A percentile compares a stretch with the other conserved stretches of the same genome.
Conservation (phyloP, 2,329 filamentous ascomycete genomes). For the Ampelomyces quisqualis region DNA sequence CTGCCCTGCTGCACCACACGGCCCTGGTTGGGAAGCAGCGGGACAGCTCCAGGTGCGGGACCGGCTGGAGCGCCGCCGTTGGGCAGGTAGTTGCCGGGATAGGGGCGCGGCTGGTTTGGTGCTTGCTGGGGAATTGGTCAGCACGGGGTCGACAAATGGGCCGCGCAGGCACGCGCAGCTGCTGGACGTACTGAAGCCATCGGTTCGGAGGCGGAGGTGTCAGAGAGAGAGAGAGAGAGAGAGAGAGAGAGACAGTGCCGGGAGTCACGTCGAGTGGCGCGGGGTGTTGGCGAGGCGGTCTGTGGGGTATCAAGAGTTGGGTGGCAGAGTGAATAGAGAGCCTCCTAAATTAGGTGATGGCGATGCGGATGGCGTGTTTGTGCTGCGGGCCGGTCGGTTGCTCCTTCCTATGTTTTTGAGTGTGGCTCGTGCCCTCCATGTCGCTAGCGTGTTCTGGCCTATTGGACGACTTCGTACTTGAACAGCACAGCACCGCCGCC, state of each 20-base stretch:
- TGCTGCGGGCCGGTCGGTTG: constrained; percentile 17
- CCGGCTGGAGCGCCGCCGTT: constrained; percentile 50
- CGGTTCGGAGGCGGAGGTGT: constrained; percentile 27
- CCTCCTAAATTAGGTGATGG: constrained; percentile 30
- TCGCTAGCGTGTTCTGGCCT: constrained; percentile 25
- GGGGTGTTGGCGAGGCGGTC: constrained; percentile 7
- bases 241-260: no score
- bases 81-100: constrained; percentile 50
- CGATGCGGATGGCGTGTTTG: constrained; percentile 24
- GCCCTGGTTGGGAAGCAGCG: constrained; percentile 56
- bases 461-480: no score
- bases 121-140: constrained; percentile 47
- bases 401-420: constrained; percentile 33
- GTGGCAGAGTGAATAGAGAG: constrained; percentile 16
- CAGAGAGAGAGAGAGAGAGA: constrained; percentile 25
- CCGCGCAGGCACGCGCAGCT: constrained; percentile 4
- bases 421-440: no score
- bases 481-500: no score
- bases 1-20: constrained; percentile 54
- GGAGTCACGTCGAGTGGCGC: constrained; percentile 13
- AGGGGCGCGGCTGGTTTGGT: constrained; percentile 53
- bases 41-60: constrained; percentile 47
- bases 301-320: constrained; percentile 11
- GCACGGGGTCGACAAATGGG: no score
- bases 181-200: constrained; percentile 40